Conservation (phyloP, 1,284 basidiomycete species). For the Grifola frondosa region DNA sequence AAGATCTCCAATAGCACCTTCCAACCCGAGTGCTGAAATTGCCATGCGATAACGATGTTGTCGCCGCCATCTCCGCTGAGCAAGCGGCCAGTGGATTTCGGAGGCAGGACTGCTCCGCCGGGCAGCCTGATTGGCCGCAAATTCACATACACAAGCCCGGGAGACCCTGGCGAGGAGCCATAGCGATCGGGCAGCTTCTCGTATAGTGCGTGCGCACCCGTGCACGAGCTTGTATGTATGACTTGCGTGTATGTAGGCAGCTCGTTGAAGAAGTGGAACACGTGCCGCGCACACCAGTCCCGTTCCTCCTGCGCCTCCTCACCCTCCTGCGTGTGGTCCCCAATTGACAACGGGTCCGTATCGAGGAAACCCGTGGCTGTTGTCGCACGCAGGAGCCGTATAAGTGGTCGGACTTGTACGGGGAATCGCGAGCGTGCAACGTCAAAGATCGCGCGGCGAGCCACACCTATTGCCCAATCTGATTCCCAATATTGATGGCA, state of each 20-base stretch:
- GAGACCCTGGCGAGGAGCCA: constrained; percentile 47
- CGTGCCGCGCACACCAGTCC: constrained; percentile 58
- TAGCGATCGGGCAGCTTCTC: constrained; percentile 64
- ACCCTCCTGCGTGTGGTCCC: constrained; percentile 43
- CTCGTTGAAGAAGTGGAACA: constrained; percentile 71
- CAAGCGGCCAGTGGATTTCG: constrained; percentile 67
- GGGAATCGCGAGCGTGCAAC: constrained; percentile 81
- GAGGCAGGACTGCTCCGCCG: constrained; percentile 68
- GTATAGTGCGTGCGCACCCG: constrained; percentile 67
- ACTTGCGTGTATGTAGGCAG: constrained; percentile 79
- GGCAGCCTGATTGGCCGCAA: constrained; percentile 69
- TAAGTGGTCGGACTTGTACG: constrained; percentile 68
- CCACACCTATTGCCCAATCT: constrained; percentile 60
- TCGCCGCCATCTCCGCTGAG: constrained; percentile 73
- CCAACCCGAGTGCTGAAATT: constrained; percentile 81
- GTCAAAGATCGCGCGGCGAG: constrained; percentile 76
- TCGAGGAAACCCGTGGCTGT: constrained; percentile 70
- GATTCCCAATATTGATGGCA: constrained; percentile 78
- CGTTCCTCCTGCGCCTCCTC: constrained; percentile 39
- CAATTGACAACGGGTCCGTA: constrained; percentile 59
- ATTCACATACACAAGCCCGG: constrained; percentile 65
- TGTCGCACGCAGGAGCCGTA: constrained; percentile 76
- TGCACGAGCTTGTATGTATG: constrained; percentile 57
- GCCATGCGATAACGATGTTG: constrained; percentile 77
- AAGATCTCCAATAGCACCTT: constrained; percentile 77